These are phyloP conservation scores for Pistacia atlantica DNA, from an alignment of 345 rosid genomes.

Conservation along the genomic window DNA sequence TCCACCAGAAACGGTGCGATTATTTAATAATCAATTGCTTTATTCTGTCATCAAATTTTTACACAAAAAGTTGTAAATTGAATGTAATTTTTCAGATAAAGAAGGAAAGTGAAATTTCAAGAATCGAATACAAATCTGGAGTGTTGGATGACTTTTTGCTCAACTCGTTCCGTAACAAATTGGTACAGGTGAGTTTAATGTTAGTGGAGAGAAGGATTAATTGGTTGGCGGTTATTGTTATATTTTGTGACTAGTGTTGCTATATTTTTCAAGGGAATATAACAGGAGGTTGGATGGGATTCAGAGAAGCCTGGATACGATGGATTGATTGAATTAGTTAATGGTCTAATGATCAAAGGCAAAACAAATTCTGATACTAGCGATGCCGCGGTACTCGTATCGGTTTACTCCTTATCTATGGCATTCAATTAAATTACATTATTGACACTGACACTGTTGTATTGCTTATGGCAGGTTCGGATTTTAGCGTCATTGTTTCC, in stretches of 20 bases:
- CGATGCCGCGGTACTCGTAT: conserved; percentile 64
- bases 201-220: neutral
- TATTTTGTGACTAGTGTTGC: neutral
- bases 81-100: conserved; percentile 29
- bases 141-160: conserved; percentile 62
- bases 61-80: neutral
- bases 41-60: neutral
- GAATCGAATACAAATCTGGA: conserved; percentile 50
- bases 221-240: neutral
- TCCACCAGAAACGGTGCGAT: conserved; percentile 32
- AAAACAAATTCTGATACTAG: conserved; percentile 51
- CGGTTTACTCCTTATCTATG: neutral
- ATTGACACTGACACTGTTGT: neutral
- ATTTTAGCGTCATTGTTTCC: conserved; percentile 78
- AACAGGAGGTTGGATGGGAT: conserved; percentile 95
- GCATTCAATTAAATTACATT: neutral
- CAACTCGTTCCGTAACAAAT: conserved; percentile 62
- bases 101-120: conserved; percentile 27
- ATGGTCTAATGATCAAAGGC: conserved; percentile 63
- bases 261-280: conserved; percentile 23
- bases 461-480: conserved; percentile 51
- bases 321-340: conserved; percentile 78
- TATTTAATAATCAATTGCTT: neutral
- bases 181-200: conserved; percentile 55
- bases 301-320: conserved; percentile 82